These are phyloP conservation scores for Nothomitra cinnamomea DNA, from an alignment of 2,329 filamentous ascomycete genomes.

Conservation along the genomic window DNA sequence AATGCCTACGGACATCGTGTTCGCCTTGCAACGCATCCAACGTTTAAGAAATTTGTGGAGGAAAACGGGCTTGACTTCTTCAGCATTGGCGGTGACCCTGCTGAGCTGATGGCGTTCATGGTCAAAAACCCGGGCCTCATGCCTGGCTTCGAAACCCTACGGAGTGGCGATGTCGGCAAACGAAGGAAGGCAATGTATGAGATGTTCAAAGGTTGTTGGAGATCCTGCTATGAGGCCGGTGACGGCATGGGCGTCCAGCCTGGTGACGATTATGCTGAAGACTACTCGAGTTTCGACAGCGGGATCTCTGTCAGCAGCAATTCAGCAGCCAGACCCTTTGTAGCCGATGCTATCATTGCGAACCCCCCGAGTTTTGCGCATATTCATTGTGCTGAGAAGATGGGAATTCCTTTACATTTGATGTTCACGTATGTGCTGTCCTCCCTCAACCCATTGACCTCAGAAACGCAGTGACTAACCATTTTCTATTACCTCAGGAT, in stretches of 20 bases:
- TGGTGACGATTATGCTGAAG: slow-evolving; percentile 35
- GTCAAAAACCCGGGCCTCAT: slow-evolving; percentile 76
- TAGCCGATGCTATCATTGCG: slow-evolving; percentile 67
- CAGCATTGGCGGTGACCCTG: slow-evolving; percentile 57
- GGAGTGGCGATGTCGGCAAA: slow-evolving; percentile 59
- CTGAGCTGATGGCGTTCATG: slow-evolving; percentile 75
- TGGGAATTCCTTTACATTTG: slow-evolving; percentile 60
- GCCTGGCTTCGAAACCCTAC: slow-evolving; percentile 62
- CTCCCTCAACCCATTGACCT: not conserved
- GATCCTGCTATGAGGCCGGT: slow-evolving; percentile 65
- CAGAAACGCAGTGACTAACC: not conserved
- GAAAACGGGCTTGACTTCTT: slow-evolving; percentile 61
- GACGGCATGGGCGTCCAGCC: slow-evolving; percentile 40
- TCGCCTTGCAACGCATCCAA: slow-evolving; percentile 54
- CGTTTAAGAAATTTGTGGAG: slow-evolving; percentile 50
- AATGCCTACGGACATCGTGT: slow-evolving; percentile 53
- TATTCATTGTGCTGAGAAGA: slow-evolving; percentile 56
- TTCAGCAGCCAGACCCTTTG: slow-evolving; percentile 42
- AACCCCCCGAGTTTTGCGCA: slow-evolving; percentile 66
- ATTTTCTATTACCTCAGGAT: slow-evolving; percentile 32
- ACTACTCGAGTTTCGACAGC: slow-evolving; percentile 17
- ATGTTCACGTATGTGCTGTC: slow-evolving; percentile 61
- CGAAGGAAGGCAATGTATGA: slow-evolving; percentile 58
- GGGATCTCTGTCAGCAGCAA: slow-evolving; percentile 25
- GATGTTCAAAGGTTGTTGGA: slow-evolving; percentile 74